These are phyloP conservation scores for Hyaloscypha variabilis DNA, from an alignment of 495 filamentous ascomycete species.

Conservation along the genomic window DNA sequence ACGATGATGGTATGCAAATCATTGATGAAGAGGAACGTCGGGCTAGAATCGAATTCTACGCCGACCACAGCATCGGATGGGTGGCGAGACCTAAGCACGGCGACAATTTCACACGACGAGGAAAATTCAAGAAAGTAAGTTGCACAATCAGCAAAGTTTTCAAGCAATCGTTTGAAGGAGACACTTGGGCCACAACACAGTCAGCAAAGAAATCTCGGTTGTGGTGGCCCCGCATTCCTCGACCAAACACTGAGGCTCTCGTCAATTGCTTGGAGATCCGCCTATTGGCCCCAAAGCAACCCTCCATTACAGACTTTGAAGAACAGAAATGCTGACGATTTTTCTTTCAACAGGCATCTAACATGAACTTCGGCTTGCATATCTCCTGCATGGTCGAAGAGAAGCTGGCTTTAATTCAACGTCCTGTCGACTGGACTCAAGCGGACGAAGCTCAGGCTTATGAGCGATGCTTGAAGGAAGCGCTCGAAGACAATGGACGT, in stretches of 20 bases:
- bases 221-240: conserved; percentile 1
- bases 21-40: conserved; percentile 65
- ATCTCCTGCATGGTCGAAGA: conserved; percentile 77
- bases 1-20: conserved; percentile 78
- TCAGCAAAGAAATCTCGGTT: not conserved
- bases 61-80: conserved; percentile 81
- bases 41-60: conserved; percentile 67
- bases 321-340: conserved; percentile 10
- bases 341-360: conserved; percentile 59
- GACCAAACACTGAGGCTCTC: not conserved
- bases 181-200: not conserved
- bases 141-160: not conserved
- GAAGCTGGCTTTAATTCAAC: conserved; percentile 57
- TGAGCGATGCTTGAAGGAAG: conserved; percentile 66
- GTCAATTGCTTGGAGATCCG: not conserved
- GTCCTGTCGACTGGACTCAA: conserved; percentile 65
- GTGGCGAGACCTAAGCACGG: conserved; percentile 70
- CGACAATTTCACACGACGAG: conserved; percentile 61
- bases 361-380: conserved; percentile 84
- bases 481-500: conserved; percentile 68
- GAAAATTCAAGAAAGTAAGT: conserved; percentile 47
- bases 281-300: not conserved
- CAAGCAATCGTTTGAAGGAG: not conserved
- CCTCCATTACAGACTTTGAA: not conserved
- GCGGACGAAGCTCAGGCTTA: conserved; percentile 72